These are phyloP conservation scores for Mycosphaerella sp. DNA, from an alignment of 2,329 filamentous ascomycete genomes.

Conservation along the genomic window DNA sequence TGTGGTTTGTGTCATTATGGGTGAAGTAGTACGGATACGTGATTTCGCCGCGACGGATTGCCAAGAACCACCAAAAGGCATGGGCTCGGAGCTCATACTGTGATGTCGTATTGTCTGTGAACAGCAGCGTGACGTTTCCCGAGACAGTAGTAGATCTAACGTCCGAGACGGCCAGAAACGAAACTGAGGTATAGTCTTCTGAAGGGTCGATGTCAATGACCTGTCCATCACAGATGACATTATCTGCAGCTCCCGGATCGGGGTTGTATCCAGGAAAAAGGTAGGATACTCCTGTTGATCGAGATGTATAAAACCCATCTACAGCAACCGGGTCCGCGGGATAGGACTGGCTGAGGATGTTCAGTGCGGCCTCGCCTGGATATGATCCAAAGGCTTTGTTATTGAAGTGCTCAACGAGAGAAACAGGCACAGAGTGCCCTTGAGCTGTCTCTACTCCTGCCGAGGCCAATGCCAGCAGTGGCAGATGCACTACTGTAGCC, in stretches of 20 bases:
- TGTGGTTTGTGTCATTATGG: not conserved
- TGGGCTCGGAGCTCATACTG: not conserved
- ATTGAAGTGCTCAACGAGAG: not conserved
- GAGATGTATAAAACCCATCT: not conserved
- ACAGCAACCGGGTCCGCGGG: not conserved
- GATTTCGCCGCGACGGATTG: not conserved
- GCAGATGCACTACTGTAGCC: not conserved
- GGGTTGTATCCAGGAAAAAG: not conserved
- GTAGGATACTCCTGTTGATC: not conserved
- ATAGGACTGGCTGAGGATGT: not conserved
- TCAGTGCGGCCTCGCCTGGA: not conserved
- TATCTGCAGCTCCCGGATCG: not conserved
- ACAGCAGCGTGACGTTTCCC: not conserved
- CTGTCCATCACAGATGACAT: not conserved
- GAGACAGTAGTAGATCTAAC: not conserved
- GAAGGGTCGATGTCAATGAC: not conserved
- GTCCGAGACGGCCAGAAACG: not conserved
- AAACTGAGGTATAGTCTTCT: not conserved
- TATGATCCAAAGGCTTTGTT: not conserved
- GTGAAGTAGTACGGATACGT: not conserved
- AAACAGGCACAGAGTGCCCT: not conserved
- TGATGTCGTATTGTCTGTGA: not conserved
- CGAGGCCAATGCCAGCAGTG: not conserved
- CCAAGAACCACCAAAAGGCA: not conserved
- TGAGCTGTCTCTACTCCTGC: not conserved